Percentiles rank a stretch among this genome's conserved stretches.
Conservation (phyloP, 768 basidiomycete genomes). For the Trametes coccinea region DNA sequence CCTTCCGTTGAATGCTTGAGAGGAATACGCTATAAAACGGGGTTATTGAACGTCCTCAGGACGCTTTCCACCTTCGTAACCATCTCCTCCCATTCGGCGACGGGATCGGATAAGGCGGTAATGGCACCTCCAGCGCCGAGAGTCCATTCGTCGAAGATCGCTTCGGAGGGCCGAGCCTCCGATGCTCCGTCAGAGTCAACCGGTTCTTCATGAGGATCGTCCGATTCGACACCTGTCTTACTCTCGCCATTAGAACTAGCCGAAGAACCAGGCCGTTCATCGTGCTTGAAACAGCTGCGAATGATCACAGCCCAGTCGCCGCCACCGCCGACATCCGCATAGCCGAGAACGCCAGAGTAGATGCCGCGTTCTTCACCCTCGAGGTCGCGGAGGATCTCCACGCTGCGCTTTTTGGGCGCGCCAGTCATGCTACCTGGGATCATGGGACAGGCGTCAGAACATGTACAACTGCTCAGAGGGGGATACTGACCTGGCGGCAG, state of each 20-base stretch:
- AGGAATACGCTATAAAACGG: background rate
- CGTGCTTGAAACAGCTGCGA: constrained; percentile 84
- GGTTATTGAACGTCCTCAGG: constrained; percentile 54
- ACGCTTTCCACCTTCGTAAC: constrained; percentile 81
- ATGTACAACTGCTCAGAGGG: background rate
- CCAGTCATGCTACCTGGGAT: constrained; percentile 91
- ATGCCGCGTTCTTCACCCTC: constrained; percentile 73
- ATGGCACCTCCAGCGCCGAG: constrained; percentile 97
- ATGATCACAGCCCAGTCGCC: constrained; percentile 96
- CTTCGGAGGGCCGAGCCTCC: background rate
- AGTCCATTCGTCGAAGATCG: constrained; percentile 57
- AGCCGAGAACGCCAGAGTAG: constrained; percentile 94
- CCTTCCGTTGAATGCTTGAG: background rate
- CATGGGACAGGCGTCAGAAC: background rate
- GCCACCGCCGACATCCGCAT: constrained; percentile 85
- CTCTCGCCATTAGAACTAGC: background rate
- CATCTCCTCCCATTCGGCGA: constrained; percentile 95
- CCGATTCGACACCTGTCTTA: background rate
- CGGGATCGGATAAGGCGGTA: constrained; percentile 84
- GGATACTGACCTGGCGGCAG: constrained; percentile 75
- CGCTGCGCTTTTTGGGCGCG: constrained; percentile 91
- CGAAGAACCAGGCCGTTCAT: constrained; percentile 33
- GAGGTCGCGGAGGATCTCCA: constrained; percentile 82
- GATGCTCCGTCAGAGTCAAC: background rate
- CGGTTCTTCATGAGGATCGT: background rate